These are phyloP conservation scores for Wilcoxina mikolae DNA, from an alignment of 495 filamentous ascomycete genomes.

Conservation along the genomic window DNA sequence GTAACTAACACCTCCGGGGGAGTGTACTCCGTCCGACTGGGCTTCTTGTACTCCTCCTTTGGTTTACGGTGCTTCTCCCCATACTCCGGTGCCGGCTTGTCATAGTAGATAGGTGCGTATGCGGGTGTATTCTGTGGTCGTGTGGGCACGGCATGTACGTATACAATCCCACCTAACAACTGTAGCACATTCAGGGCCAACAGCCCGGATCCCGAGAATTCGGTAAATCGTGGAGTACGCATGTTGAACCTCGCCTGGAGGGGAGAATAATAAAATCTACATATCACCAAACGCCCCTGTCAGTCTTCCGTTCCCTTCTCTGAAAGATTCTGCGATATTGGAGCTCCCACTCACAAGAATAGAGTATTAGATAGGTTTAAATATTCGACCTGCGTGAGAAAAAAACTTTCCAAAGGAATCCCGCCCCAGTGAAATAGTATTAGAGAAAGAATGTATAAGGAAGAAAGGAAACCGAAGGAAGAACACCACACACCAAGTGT, in stretches of 20 bases:
- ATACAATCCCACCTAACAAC: constrained; percentile 12
- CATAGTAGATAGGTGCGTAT: background rate
- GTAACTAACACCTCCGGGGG: background rate
- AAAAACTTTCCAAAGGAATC: background rate
- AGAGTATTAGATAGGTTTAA: background rate
- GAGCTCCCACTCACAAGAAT: background rate
- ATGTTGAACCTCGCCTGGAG: constrained; percentile 26
- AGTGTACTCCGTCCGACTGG: background rate
- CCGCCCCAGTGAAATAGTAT: background rate
- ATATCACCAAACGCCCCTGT: background rate
- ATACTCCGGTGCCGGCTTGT: background rate
- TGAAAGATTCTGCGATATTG: background rate
- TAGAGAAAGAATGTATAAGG: constrained; percentile 1
- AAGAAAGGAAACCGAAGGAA: background rate
- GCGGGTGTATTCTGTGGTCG: constrained; percentile 3
- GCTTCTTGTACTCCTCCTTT: background rate
- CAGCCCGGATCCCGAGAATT: constrained; percentile 12
- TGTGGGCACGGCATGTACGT: constrained; percentile 5
- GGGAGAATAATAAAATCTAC: constrained; percentile 7
- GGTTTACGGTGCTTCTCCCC: constrained; percentile 7
- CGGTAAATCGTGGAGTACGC: constrained; percentile 12
- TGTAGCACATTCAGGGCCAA: constrained; percentile 16
- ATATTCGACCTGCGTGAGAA: constrained; percentile 1
- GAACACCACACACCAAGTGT: background rate
- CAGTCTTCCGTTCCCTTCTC: too few relatives aligned